phyloP scores from a whole-genome alignment of 2,329 filamentous ascomycete species.

The Exophiala phaeomuriformis region DNA sequence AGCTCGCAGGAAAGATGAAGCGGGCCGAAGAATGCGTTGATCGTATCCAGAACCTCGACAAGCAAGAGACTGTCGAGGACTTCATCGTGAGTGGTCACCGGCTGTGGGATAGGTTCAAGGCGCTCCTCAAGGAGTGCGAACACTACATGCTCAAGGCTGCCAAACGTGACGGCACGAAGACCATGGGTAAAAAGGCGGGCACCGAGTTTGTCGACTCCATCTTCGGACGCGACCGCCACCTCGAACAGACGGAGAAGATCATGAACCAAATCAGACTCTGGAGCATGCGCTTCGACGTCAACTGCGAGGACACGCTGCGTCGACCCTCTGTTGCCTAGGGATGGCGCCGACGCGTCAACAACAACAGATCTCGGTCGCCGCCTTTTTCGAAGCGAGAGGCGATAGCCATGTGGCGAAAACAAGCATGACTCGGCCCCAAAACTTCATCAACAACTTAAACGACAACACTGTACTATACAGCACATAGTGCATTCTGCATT shows the following conservation, averaged over 20 bases:
- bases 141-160: slow-evolving; percentile 88
- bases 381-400: background rate
- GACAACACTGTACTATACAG: background rate
- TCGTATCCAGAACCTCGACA: slow-evolving; percentile 64
- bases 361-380: background rate
- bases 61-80: slow-evolving; percentile 74
- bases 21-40: slow-evolving; percentile 70
- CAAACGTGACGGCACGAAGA: slow-evolving; percentile 61
- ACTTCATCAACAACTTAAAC: too few species aligned
- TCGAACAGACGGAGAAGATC: slow-evolving; percentile 83
- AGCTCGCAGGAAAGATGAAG: slow-evolving; percentile 89
- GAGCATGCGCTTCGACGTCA: slow-evolving; percentile 90
- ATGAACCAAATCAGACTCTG: slow-evolving; percentile 84
- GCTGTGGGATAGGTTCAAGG: slow-evolving; percentile 75
- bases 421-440: slow-evolving; percentile 9
- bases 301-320: slow-evolving; percentile 81
- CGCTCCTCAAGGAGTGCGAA: slow-evolving; percentile 84
- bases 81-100: slow-evolving; percentile 86
- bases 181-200: slow-evolving; percentile 85
- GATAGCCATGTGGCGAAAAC: slow-evolving; percentile 9
- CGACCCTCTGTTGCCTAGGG: slow-evolving; percentile 37
- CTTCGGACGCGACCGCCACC: slow-evolving; percentile 83
- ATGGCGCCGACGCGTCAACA: background rate
- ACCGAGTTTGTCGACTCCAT: slow-evolving; percentile 94
- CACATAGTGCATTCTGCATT: background rate